Conservation (phyloP, 768 basidiomycete genomes). For the Suillus brevipes region DNA sequence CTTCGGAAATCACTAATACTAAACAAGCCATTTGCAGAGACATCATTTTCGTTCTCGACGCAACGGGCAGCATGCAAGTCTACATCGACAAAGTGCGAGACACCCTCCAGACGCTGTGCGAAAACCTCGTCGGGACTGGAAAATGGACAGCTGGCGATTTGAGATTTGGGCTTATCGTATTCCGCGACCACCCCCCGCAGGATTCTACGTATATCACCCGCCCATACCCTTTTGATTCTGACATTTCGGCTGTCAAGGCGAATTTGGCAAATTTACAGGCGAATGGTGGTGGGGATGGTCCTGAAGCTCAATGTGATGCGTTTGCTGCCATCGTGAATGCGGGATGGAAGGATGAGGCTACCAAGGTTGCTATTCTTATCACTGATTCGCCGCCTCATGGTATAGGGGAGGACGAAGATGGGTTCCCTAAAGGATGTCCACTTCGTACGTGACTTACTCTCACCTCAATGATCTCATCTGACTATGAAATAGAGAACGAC, state of each 20-base stretch:
- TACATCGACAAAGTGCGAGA: too few relatives aligned
- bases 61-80: too few relatives aligned
- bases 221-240: slow-evolving; percentile 49
- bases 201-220: slow-evolving; percentile 52
- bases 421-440: slow-evolving; percentile 23
- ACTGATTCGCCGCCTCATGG: slow-evolving; percentile 64
- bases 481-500: slow-evolving; percentile 27
- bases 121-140: slow-evolving; percentile 50
- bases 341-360: slow-evolving; percentile 49
- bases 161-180: slow-evolving; percentile 52
- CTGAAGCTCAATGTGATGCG: slow-evolving; percentile 59
- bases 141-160: slow-evolving; percentile 46
- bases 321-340: slow-evolving; percentile 47
- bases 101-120: slow-evolving; percentile 47
- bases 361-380: slow-evolving; percentile 55
- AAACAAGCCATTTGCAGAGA: not conserved
- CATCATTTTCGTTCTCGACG: too few relatives aligned
- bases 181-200: slow-evolving; percentile 59
- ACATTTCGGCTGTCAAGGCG: slow-evolving; percentile 44
- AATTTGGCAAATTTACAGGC: slow-evolving; percentile 44
- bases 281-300: slow-evolving; percentile 51
- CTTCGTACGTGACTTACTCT: not conserved
- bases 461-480: not conserved
- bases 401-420: slow-evolving; percentile 54
- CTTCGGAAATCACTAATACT: not conserved